Evolutionary conservation across 805 yeast species (phyloP), one percentile per base, ranked within the genome.

Genomic region (Yarrowia sp.): DNA sequence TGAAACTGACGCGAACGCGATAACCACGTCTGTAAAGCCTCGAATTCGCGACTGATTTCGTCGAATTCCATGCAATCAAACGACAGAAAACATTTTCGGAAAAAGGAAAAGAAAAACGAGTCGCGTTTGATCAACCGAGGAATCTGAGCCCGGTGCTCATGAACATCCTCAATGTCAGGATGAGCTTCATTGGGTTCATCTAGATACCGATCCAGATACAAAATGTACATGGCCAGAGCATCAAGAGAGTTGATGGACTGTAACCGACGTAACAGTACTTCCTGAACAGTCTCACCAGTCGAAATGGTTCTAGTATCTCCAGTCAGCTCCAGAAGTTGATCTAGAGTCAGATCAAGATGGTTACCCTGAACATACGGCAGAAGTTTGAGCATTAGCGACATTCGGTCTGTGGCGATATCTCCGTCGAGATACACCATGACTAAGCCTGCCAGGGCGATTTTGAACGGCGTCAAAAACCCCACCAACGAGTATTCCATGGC

Each of bases 1-100:
- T 43, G 48, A n/a, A 24, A 24, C 48, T 24, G 19, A 0, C 11
- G 14, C 2, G 61, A 54, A 17, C 46, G 17, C 8, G 46, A 24
- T 7, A 54, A 14, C 61, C 61, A 54, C 5, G 33, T n/a, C 8
- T 35, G 44, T 1, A 54, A 36, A 14, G 61, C 61, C 26, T 54
- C 26, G 12, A 17, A 38, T 26, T 54, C 46, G 1, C 61, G 32
- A 6, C 35, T 26, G 14, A 75, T 70, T 64, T 81, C 82, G 41
- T 81, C 83, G 67, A 83, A 83, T 36, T 74, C 76, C 67, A 83
- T 68, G 2, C 76, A 71, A 44, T 76, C 79, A 65, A 77, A 75
- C 26, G 68, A 67, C 44, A 71, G 65, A 36, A 59, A 67, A 48
- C 71, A 68, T 43, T 68, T 69, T 9, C 72, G 54, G 43, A 71